phyloP scores from a whole-genome alignment of 2,329 filamentous ascomycete genomes.

The Pseudogymnoascus verrucosus region DNA sequence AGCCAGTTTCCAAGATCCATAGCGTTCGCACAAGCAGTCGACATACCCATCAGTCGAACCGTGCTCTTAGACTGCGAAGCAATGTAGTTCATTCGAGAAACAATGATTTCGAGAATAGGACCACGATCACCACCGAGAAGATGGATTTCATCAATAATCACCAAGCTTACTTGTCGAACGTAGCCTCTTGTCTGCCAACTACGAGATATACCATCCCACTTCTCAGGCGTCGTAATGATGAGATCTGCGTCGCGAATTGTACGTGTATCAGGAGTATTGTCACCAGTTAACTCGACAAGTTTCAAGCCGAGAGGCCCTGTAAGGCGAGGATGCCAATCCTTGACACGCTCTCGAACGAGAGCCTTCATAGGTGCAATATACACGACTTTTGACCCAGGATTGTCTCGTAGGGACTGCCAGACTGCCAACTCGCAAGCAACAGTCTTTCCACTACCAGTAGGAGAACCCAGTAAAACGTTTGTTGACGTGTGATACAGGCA shows the following conservation, averaged over 20 bases:
- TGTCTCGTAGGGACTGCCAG: conserved; percentile 98
- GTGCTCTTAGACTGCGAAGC: conserved; percentile 85
- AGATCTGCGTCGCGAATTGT: conserved; percentile 95
- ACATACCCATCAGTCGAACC: conserved; percentile 95
- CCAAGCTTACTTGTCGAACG: conserved; percentile 85
- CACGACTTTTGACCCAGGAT: conserved; percentile 91
- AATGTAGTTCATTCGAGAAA: conserved; percentile 93
- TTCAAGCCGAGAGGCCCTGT: conserved; percentile 77
- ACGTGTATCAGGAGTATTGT: conserved; percentile 94
- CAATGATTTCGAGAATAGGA: conserved; percentile 97
- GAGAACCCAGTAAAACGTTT: conserved; percentile 90
- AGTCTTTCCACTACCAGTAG: conserved; percentile 95
- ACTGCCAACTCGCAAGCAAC: conserved; percentile 93
- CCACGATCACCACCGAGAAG: conserved; percentile 92
- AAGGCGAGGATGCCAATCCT: conserved; percentile 84
- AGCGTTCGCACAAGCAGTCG: conserved; percentile 93
- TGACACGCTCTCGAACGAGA: conserved; percentile 87
- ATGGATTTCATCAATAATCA: conserved; percentile 98
- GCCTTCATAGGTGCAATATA: conserved; percentile 99
- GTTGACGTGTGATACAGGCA: conserved; percentile 86
- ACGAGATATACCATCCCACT: conserved; percentile 98
- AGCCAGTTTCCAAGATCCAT: conserved; percentile 93
- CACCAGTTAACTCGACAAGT: conserved; percentile 90
- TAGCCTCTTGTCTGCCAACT: conserved; percentile 98
- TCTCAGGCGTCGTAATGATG: conserved; percentile 98